Percentiles rank a stretch among this genome's conserved stretches.
phyloP scores from a whole-genome alignment of 2,329 filamentous ascomycete species.

The Calonectria leucothoes region DNA sequence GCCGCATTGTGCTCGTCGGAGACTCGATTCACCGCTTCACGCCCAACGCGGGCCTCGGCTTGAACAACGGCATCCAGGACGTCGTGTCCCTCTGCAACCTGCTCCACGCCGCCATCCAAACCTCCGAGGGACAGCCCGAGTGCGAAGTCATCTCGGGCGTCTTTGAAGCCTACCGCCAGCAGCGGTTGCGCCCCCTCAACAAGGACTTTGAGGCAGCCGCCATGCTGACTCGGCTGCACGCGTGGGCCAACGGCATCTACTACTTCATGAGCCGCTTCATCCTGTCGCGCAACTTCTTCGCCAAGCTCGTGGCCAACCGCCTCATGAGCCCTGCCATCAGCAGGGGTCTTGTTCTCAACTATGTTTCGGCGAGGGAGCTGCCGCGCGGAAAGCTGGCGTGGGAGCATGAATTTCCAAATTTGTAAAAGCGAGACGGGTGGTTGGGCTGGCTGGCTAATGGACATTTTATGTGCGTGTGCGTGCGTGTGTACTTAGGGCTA shows the following conservation, averaged over 20 bases:
- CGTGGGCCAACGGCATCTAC: conserved; percentile 39
- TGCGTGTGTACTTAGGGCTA: neutral
- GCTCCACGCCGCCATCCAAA: conserved; percentile 7
- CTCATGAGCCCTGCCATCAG: conserved; percentile 21
- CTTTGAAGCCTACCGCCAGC: conserved; percentile 33
- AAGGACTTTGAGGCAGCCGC: conserved; percentile 31
- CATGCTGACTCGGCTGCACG: conserved; percentile 36
- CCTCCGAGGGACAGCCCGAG: neutral
- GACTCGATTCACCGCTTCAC: conserved; percentile 37
- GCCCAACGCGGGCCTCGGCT: conserved; percentile 30
- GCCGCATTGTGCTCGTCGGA: conserved; percentile 32
- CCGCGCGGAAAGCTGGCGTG: conserved; percentile 9
- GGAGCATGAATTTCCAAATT: conserved; percentile 8
- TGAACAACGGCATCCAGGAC: conserved; percentile 30
- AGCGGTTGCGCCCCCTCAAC: conserved; percentile 24
- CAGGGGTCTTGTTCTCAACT: conserved; percentile 33
- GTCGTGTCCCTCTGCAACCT: conserved; percentile 1
- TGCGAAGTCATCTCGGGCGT: conserved; percentile 10
- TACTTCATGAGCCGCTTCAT: conserved; percentile 39
- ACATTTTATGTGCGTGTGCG: too few species aligned
- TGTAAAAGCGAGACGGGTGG: too few species aligned
- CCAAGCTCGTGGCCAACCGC: conserved; percentile 16
- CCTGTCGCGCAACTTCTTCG: conserved; percentile 19
- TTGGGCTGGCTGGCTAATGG: too few species aligned
- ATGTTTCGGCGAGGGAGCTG: conserved; percentile 18